Conservation (phyloP, 2,329 filamentous ascomycete genomes). For the Teratosphaeria zuluensis region DNA sequence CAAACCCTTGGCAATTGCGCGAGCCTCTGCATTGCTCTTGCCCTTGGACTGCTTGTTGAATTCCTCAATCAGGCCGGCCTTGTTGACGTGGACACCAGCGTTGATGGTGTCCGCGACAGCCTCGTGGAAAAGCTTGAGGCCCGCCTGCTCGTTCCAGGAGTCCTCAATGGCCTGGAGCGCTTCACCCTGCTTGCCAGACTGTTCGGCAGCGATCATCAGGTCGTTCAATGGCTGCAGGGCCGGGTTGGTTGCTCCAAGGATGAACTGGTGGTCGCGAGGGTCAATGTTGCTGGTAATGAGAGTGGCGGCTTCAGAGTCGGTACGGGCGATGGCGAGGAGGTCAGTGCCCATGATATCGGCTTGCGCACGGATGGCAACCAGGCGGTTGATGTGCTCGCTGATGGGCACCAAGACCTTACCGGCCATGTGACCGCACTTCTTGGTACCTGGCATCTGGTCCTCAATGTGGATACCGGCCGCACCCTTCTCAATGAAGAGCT, state of each 20-base stretch:
- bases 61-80: slow-evolving; percentile 54
- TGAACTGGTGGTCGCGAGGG: slow-evolving; percentile 87
- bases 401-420: slow-evolving; percentile 96
- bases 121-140: slow-evolving; percentile 81
- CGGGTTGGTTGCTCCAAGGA: slow-evolving; percentile 81
- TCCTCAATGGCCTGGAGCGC: slow-evolving; percentile 89
- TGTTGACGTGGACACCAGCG: slow-evolving; percentile 55
- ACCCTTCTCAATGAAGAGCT: slow-evolving; percentile 92
- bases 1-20: slow-evolving; percentile 66
- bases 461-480: slow-evolving; percentile 98
- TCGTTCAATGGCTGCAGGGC: slow-evolving; percentile 75
- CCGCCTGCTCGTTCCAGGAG: slow-evolving; percentile 68
- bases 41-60: slow-evolving; percentile 63
- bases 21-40: slow-evolving; percentile 75
- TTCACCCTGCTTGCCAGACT: slow-evolving; percentile 66
- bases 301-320: slow-evolving; percentile 94
- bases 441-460: slow-evolving; percentile 94
- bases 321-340: slow-evolving; percentile 83
- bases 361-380: slow-evolving; percentile 93
- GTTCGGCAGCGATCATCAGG: slow-evolving; percentile 80
- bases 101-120: slow-evolving; percentile 78
- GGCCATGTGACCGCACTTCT: slow-evolving; percentile 99
- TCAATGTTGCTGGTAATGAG: slow-evolving; percentile 96
- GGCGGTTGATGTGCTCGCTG: slow-evolving; percentile 93
- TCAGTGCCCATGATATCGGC: slow-evolving; percentile 97